A percentile compares a stretch with the other conserved stretches of the same genome.
Evolutionary conservation across 192 early-diverging fungal species (phyloP).

Genomic region (Entomortierella lignicola): DNA sequence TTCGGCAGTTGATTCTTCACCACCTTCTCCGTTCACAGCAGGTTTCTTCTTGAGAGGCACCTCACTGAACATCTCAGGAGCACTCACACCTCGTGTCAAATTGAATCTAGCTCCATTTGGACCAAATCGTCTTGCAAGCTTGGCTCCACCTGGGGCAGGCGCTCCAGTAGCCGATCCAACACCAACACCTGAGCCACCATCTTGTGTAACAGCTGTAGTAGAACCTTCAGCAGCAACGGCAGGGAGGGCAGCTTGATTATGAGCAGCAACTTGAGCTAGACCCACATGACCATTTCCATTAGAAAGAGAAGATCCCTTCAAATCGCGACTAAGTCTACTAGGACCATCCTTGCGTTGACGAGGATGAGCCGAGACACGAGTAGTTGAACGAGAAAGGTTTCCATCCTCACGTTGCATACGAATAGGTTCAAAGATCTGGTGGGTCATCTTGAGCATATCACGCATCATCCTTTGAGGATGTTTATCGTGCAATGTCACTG

Average conservation of each 20-base stretch:
- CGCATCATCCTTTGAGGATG: slow-evolving; percentile 55
- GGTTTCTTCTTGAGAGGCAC: slow-evolving; percentile 39
- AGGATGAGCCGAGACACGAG: slow-evolving; percentile 26
- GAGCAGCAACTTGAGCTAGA: background rate
- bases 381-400: slow-evolving; percentile 44
- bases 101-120: slow-evolving; percentile 13
- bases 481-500: slow-evolving; percentile 56
- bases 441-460: slow-evolving; percentile 58
- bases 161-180: slow-evolving; percentile 17
- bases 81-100: slow-evolving; percentile 44
- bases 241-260: slow-evolving; percentile 5
- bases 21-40: slow-evolving; percentile 10
- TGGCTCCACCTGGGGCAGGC: slow-evolving; percentile 10
- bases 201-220: background rate
- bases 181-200: slow-evolving; percentile 40
- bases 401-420: slow-evolving; percentile 49
- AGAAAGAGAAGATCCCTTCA: slow-evolving; percentile 11
- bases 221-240: slow-evolving; percentile 29
- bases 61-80: slow-evolving; percentile 51
- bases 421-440: slow-evolving; percentile 57
- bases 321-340: slow-evolving; percentile 19
- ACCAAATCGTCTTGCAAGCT: slow-evolving; percentile 28
- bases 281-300: slow-evolving; percentile 19
- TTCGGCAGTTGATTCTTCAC: background rate
- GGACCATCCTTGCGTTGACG: slow-evolving; percentile 24